Conservation (phyloP, 2,329 filamentous ascomycete species). For the Dactylellina parvicollis region DNA sequence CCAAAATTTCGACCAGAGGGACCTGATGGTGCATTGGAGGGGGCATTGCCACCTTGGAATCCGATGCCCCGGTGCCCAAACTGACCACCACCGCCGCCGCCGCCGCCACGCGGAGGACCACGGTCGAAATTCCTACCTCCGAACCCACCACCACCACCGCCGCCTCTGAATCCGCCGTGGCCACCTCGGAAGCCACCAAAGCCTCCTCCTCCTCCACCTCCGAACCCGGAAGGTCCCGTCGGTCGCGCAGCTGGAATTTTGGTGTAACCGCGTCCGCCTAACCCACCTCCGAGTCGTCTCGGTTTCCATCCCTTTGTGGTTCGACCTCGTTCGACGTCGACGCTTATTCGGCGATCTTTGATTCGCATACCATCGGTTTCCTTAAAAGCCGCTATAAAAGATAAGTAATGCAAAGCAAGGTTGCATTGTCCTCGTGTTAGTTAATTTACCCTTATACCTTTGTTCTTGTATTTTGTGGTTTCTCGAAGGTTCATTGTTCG, state of each 20-base stretch:
- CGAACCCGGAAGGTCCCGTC: conserved; percentile 71
- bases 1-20: conserved; percentile 67
- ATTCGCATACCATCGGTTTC: conserved; percentile 88
- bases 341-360: conserved; percentile 88
- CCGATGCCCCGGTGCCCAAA: conserved; percentile 63
- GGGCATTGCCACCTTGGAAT: conserved; percentile 68
- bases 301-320: conserved; percentile 95
- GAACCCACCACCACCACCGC: conserved; percentile 59
- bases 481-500: conserved; percentile 34
- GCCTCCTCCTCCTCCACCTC: conserved; percentile 68
- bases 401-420: conserved; percentile 63
- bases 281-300: conserved; percentile 86
- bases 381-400: conserved; percentile 83
- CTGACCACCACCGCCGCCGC: no score
- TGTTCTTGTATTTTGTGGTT: conserved; percentile 13
- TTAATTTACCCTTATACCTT: conserved; percentile 60
- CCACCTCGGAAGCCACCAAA: conserved; percentile 68
- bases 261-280: conserved; percentile 92
- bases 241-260: conserved; percentile 79
- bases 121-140: conserved; percentile 60
- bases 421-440: conserved; percentile 73
- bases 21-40: conserved; percentile 71
- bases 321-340: conserved; percentile 94
- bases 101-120: conserved; percentile 60
- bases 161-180: conserved; percentile 66